phyloP scores from a whole-genome alignment of 1,284 basidiomycete species.

The Ceratobasidium papillatum region DNA sequence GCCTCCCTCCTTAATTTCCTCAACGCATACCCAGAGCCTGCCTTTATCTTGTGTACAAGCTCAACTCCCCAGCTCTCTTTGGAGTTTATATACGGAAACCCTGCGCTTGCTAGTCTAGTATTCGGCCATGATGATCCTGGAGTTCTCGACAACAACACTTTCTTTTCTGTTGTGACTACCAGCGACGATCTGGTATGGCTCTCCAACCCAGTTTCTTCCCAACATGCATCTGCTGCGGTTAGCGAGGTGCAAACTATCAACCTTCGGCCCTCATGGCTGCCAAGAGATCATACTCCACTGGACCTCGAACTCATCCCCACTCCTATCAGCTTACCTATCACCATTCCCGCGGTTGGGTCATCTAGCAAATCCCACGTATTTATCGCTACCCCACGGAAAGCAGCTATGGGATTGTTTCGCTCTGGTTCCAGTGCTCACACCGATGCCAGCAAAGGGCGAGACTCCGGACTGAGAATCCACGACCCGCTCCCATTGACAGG shows the following conservation, averaged over 20 bases:
- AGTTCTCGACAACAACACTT: neutral
- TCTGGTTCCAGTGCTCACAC: neutral
- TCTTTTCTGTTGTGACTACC: constrained; percentile 1
- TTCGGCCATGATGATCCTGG: neutral
- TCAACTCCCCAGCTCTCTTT: neutral
- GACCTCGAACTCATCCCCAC: constrained; percentile 17
- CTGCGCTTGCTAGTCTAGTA: constrained; percentile 11
- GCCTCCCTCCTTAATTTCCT: constrained; percentile 9
- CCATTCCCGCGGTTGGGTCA: neutral
- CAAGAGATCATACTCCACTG: constrained; percentile 4
- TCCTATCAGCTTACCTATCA: neutral
- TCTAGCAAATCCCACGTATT: constrained; percentile 19
- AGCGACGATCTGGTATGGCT: constrained; percentile 17
- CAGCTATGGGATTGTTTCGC: constrained; percentile 1
- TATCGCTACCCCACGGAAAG: constrained; percentile 3
- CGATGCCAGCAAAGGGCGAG: neutral
- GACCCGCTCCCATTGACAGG: neutral
- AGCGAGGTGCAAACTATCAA: neutral
- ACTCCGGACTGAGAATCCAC: neutral
- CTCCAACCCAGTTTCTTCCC: neutral
- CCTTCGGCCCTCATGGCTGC: constrained; percentile 11
- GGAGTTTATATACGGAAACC: constrained; percentile 22
- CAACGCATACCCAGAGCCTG: constrained; percentile 30
- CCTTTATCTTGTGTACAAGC: constrained; percentile 6
- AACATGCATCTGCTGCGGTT: neutral